Evolutionary conservation across 2,329 filamentous ascomycete species (phyloP).

Genomic region (Alternaria brassicicola): DNA sequence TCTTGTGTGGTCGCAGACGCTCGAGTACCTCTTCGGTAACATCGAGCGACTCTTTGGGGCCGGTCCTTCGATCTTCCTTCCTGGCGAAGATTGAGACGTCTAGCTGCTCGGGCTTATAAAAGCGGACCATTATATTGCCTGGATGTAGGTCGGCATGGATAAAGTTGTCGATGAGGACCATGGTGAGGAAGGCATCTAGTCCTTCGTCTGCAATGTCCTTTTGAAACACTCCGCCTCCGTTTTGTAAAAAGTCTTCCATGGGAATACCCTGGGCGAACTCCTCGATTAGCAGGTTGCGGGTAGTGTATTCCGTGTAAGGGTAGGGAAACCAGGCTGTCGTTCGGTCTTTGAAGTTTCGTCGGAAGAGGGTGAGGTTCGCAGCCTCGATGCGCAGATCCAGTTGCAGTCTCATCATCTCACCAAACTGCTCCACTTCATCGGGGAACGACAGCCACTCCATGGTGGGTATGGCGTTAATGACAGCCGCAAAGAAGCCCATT

Average conservation of each 20-base stretch:
- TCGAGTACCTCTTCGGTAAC: conserved; percentile 87
- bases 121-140: conserved; percentile 99
- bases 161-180: conserved; percentile 97
- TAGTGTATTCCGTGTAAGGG: conserved; percentile 90
- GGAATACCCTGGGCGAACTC: conserved; percentile 96
- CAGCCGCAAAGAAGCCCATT: conserved; percentile 86
- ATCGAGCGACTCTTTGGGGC: conserved; percentile 64
- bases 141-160: conserved; percentile 95
- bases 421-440: conserved; percentile 91
- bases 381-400: conserved; percentile 94
- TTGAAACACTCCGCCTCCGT: conserved; percentile 90
- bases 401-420: conserved; percentile 98
- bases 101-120: conserved; percentile 82
- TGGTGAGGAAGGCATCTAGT: conserved; percentile 91
- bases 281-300: conserved; percentile 88
- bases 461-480: conserved; percentile 86
- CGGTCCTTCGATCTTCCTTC: conserved; percentile 41
- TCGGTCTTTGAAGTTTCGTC: conserved; percentile 85
- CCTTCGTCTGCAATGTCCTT: conserved; percentile 94
- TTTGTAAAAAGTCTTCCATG: conserved; percentile 85
- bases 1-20: conserved; percentile 75
- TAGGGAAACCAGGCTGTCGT: conserved; percentile 97
- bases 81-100: conserved; percentile 63
- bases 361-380: conserved; percentile 85
- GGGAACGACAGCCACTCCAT: conserved; percentile 97